A percentile compares a stretch with the other conserved stretches of the same genome.
phyloP scores from a whole-genome alignment of 352 stramenopile species.

The Phytophthora fragariae region DNA sequence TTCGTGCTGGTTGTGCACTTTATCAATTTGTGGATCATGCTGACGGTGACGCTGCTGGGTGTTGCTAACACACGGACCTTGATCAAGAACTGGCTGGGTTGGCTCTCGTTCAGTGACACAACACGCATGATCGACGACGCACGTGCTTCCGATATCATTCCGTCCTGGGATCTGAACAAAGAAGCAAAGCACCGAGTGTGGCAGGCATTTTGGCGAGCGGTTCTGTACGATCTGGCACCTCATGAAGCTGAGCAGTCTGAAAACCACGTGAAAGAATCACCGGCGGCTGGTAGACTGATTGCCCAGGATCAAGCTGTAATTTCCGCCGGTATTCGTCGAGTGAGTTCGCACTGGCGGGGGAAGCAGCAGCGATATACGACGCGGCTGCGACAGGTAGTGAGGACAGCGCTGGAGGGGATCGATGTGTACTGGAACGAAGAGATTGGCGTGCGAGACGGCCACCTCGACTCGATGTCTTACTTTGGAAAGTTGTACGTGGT shows the following conservation, averaged over 20 bases:
- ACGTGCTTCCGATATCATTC: constrained; percentile 29
- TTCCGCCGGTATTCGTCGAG: constrained; percentile 38
- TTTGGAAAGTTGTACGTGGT: constrained; percentile 60
- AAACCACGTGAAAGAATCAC: constrained; percentile 2
- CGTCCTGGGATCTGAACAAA: constrained; percentile 48
- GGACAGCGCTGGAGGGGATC: constrained; percentile 47
- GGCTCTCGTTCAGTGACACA: constrained; percentile 54
- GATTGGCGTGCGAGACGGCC: constrained; percentile 37
- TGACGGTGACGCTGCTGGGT: constrained; percentile 40
- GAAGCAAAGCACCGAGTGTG: constrained; percentile 56
- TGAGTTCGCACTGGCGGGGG: constrained; percentile 48
- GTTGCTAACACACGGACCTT: constrained; percentile 35
- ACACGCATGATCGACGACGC: constrained; percentile 41
- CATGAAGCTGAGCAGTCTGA: constrained; percentile 5
- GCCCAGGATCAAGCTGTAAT: constrained; percentile 39
- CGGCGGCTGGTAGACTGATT: constrained; percentile 21
- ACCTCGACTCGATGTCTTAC: constrained; percentile 43
- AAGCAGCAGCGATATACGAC: constrained; percentile 35
- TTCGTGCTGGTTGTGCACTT: constrained; percentile 51
- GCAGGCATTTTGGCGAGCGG: constrained; percentile 54
- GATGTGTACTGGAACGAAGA: constrained; percentile 55
- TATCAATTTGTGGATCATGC: constrained; percentile 47
- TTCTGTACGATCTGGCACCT: constrained; percentile 36
- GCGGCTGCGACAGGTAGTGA: constrained; percentile 31
- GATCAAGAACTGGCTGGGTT: constrained; percentile 50